phyloP scores from a whole-genome alignment of 1,284 basidiomycete genomes.

The Sporisorium exsertum region DNA sequence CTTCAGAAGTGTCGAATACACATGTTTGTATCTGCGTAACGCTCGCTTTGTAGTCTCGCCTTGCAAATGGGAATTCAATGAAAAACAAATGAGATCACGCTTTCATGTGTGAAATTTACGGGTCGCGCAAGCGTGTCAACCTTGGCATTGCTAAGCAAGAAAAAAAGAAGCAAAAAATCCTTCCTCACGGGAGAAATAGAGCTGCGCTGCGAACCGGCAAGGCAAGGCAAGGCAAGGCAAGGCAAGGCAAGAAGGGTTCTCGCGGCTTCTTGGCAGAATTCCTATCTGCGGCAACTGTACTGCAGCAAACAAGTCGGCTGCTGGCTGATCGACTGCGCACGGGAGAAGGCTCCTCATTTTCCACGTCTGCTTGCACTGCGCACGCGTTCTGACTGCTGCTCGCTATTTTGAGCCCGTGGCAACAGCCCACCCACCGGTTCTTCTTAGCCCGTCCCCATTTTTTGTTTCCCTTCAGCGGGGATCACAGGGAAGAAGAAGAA shows the following conservation, averaged over 20 bases:
- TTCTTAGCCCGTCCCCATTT: neutral
- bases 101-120: neutral
- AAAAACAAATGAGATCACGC: neutral
- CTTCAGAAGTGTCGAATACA: neutral
- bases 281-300: neutral
- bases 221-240: neutral
- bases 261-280: neutral
- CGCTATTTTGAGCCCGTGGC: neutral
- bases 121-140: neutral
- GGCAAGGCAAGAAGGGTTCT: neutral
- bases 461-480: neutral
- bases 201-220: no score
- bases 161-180: neutral
- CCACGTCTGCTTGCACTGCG: neutral
- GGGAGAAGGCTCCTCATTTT: neutral
- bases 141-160: neutral
- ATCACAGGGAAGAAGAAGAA: neutral
- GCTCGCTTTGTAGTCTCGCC: neutral
- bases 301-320: no score
- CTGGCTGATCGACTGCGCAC: neutral
- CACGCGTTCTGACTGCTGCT: neutral
- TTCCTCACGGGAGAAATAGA: neutral
- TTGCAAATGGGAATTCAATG: neutral
- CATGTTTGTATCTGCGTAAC: neutral
- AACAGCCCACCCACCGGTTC: neutral